Conservation (phyloP, 2,329 filamentous ascomycete genomes). For the Cadophora gregata region DNA sequence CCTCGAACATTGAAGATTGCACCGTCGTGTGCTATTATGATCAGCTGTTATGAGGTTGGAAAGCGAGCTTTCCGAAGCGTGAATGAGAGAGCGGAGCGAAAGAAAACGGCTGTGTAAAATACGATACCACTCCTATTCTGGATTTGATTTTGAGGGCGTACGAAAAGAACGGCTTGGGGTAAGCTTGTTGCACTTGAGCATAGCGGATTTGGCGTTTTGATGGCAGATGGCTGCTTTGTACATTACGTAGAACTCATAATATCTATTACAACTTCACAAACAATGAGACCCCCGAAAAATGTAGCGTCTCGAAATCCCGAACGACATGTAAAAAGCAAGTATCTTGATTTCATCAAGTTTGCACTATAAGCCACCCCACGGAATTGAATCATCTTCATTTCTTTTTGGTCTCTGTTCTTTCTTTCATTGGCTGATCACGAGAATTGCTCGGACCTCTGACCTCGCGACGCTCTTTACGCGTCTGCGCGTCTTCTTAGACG, state of each 20-base stretch:
- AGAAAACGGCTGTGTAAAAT: constrained; percentile 33
- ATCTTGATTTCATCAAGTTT: too few relatives aligned
- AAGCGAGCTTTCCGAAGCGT: constrained; percentile 83
- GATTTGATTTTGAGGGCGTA: constrained; percentile 23
- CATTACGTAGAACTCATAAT: constrained; percentile 18
- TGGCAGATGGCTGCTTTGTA: constrained; percentile 25
- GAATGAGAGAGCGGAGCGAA: constrained; percentile 60
- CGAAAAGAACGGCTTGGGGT: constrained; percentile 23
- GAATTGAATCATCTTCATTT: background rate
- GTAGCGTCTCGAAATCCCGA: too few relatives aligned
- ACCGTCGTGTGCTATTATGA: constrained; percentile 98
- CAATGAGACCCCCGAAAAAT: background rate
- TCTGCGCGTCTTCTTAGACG: constrained; percentile 24
- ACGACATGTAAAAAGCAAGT: too few relatives aligned
- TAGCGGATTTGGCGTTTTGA: constrained; percentile 36
- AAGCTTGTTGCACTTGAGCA: constrained; percentile 30
- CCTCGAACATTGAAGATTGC: constrained; percentile 93
- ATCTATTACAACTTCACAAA: background rate
- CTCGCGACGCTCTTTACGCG: constrained; percentile 32
- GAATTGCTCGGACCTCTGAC: constrained; percentile 33
- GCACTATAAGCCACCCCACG: background rate
- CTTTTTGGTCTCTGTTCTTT: background rate
- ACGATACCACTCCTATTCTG: constrained; percentile 25
- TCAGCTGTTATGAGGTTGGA: constrained; percentile 94
- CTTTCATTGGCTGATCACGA: constrained; percentile 2